phyloP scores from a whole-genome alignment of 2,329 filamentous ascomycete genomes.

The Monosporascus sp. region DNA sequence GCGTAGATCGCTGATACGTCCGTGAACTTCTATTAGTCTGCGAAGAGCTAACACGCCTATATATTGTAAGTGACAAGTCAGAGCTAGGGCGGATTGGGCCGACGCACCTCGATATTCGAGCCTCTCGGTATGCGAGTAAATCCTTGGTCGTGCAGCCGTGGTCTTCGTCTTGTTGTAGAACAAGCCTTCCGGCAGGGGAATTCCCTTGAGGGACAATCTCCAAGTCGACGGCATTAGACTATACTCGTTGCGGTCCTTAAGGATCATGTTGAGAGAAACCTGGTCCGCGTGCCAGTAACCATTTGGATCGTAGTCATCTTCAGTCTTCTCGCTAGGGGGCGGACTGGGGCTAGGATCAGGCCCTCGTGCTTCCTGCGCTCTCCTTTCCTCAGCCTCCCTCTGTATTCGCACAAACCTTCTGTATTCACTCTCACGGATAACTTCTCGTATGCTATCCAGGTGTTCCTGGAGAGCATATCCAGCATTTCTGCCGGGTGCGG shows the following conservation, averaged over 20 bases:
- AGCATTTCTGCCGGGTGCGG: no score
- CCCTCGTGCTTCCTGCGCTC: not conserved
- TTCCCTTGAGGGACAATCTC: slow-evolving; percentile 25
- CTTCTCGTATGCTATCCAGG: not conserved
- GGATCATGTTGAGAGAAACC: slow-evolving; percentile 20
- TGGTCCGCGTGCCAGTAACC: slow-evolving; percentile 22
- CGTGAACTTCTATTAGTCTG: slow-evolving; percentile 19
- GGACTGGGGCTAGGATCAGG: not conserved
- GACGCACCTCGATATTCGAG: slow-evolving; percentile 25
- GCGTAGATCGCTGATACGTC: slow-evolving; percentile 19
- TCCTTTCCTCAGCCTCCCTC: not conserved
- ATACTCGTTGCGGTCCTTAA: slow-evolving; percentile 23
- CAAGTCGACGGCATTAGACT: slow-evolving; percentile 26
- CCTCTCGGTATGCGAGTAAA: slow-evolving; percentile 21
- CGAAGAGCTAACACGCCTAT: slow-evolving; percentile 19
- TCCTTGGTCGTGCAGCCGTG: slow-evolving; percentile 20
- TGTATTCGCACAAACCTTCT: not conserved
- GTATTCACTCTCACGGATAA: not conserved
- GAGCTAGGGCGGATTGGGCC: not conserved
- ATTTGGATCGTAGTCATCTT: slow-evolving; percentile 10
- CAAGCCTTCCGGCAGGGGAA: slow-evolving; percentile 23
- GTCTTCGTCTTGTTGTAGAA: slow-evolving; percentile 22
- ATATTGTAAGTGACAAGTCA: slow-evolving; percentile 3
- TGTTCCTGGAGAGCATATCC: no score
- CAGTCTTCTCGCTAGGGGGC: not conserved